Evolutionary conservation across 2,329 filamentous ascomycete species (phyloP).

Genomic region (Nothophoma quercina): DNA sequence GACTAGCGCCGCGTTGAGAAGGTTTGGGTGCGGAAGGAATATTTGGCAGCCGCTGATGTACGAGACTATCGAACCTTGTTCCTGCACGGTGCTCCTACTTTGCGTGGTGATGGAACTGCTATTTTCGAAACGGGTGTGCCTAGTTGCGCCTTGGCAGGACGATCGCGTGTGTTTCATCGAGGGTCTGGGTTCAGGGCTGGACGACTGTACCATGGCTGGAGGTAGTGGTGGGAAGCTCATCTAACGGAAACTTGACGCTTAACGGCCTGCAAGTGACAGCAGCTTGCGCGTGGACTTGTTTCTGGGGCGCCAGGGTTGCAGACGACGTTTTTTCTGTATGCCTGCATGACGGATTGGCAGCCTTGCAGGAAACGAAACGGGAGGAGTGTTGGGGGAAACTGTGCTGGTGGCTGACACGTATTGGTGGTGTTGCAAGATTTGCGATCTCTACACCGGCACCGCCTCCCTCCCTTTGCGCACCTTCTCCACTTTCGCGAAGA

Average conservation of each 20-base stretch:
- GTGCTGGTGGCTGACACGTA: not conserved
- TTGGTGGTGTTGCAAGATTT: conserved; percentile 18
- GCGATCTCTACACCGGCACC: conserved; percentile 1
- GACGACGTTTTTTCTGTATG: no score
- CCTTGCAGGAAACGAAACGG: conserved; percentile 15
- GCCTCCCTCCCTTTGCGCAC: not conserved
- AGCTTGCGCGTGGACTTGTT: not conserved
- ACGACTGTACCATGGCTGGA: no score
- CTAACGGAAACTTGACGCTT: conserved; percentile 11
- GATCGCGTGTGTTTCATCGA: conserved; percentile 3
- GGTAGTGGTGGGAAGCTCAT: no score
- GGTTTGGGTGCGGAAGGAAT: conserved; percentile 7
- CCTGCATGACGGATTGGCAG: conserved; percentile 1
- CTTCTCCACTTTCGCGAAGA: not conserved
- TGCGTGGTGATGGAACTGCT: not conserved
- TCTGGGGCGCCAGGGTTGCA: not conserved
- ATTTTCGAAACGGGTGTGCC: not conserved
- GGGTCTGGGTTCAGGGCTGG: conserved; percentile 6
- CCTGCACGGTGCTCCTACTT: no score
- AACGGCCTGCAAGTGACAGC: not conserved
- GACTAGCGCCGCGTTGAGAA: not conserved
- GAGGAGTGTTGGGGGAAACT: not conserved
- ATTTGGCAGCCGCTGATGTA: conserved; percentile 4
- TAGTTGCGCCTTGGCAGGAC: not conserved
- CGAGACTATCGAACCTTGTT: conserved; percentile 6